These are phyloP conservation scores for Spongispora temasekensis DNA, from an alignment of 1,284 basidiomycete genomes.

Conservation along the genomic window DNA sequence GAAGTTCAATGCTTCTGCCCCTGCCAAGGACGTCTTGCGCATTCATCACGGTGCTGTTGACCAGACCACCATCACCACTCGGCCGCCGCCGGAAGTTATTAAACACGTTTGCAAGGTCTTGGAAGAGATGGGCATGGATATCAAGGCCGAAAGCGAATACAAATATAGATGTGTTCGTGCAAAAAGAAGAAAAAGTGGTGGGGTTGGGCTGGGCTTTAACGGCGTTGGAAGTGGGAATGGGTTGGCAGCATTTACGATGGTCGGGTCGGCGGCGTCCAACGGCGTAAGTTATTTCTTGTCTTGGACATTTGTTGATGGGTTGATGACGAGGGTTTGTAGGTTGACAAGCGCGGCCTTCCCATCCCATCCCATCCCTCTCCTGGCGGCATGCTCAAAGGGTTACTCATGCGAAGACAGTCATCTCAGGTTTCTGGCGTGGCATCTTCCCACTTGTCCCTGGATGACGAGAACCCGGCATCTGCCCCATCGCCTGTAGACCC, in stretches of 20 bases:
- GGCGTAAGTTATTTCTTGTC: constrained; percentile 54
- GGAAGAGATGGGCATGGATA: constrained; percentile 88
- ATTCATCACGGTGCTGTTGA: constrained; percentile 94
- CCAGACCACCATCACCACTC: constrained; percentile 86
- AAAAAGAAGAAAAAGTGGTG: constrained; percentile 64
- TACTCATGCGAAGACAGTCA: constrained; percentile 85
- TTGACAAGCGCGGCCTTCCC: constrained; percentile 82
- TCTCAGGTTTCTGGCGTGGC: constrained; percentile 62
- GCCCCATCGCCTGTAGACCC: constrained; percentile 30
- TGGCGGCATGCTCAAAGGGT: constrained; percentile 79
- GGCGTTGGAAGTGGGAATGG: constrained; percentile 44
- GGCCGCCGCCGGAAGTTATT: constrained; percentile 86
- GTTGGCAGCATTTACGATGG: constrained; percentile 75
- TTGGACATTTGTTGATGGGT: constrained; percentile 7
- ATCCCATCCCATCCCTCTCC: constrained; percentile 71
- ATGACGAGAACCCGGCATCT: constrained; percentile 39
- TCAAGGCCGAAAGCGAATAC: constrained; percentile 85
- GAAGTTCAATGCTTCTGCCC: constrained; percentile 33
- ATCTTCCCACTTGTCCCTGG: constrained; percentile 42
- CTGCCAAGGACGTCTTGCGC: constrained; percentile 62
- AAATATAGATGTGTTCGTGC: constrained; percentile 81
- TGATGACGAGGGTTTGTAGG: constrained; percentile 44
- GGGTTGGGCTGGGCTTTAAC: constrained; percentile 44
- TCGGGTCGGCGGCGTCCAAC: constrained; percentile 76
- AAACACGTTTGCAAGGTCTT: constrained; percentile 80